Percentiles rank a stretch among this genome's conserved stretches.
Conservation (phyloP, 306 rosid species). For the Corylus heterophylla region DNA sequence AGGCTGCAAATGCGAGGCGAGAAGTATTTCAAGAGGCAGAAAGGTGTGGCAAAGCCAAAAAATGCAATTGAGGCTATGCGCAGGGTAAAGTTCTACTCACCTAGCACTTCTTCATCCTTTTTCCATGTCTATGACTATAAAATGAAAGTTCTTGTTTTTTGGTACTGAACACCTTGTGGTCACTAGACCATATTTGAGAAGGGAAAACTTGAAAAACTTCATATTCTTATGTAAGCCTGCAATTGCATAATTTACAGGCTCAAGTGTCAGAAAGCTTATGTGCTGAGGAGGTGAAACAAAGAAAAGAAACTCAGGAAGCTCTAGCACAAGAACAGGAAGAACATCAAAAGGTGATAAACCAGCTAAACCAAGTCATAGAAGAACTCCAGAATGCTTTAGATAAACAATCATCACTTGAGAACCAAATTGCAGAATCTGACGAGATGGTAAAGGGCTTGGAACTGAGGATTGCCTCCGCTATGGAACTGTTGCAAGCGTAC, state of each 20-base stretch:
- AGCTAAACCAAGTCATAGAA: slow-evolving; percentile 34
- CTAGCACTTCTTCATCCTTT: background rate
- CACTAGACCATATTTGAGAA: background rate
- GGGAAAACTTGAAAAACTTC: slow-evolving; percentile 8
- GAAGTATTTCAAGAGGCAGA: slow-evolving; percentile 54
- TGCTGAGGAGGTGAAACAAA: slow-evolving; percentile 44
- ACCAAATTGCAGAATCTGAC: slow-evolving; percentile 41
- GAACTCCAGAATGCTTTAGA: slow-evolving; percentile 35
- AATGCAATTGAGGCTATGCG: slow-evolving; percentile 54
- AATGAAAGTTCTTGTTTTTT: background rate
- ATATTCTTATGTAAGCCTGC: background rate
- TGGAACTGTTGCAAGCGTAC: slow-evolving; percentile 47
- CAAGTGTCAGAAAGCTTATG: slow-evolving; percentile 43
- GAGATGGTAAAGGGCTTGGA: slow-evolving; percentile 37
- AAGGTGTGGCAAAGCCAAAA: slow-evolving; percentile 67
- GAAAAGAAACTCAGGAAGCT: slow-evolving; percentile 47
- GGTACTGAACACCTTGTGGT: background rate
- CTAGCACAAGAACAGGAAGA: slow-evolving; percentile 37
- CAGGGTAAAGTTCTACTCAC: slow-evolving; percentile 43
- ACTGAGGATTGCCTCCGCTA: slow-evolving; percentile 43
- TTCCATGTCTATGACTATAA: background rate
- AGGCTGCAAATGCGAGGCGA: slow-evolving; percentile 60
- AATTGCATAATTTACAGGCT: slow-evolving; percentile 36
- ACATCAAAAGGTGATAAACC: slow-evolving; percentile 36
- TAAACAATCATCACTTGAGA: slow-evolving; percentile 36